These are phyloP conservation scores for Rhizopus stolonifer DNA, from an alignment of 371 early-diverging fungal genomes.

Conservation along the genomic window DNA sequence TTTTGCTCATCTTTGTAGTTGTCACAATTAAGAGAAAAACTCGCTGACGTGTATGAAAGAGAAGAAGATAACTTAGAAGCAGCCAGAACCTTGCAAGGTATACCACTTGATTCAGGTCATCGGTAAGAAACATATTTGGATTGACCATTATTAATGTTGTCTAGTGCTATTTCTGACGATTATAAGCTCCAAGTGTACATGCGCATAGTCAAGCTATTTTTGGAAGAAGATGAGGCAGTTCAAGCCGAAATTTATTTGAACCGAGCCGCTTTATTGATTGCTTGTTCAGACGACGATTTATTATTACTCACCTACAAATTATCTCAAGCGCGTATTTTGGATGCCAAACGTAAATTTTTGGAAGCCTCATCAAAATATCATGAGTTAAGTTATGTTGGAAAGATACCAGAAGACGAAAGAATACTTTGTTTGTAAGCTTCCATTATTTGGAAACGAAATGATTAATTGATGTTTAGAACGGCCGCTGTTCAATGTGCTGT, in stretches of 20 bases:
- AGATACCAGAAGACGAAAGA: constrained; percentile 68
- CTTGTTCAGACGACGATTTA: constrained; percentile 52
- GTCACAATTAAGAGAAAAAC: constrained; percentile 68
- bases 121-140: too few species aligned
- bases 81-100: constrained; percentile 76
- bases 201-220: constrained; percentile 77
- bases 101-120: constrained; percentile 86
- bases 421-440: constrained; percentile 56
- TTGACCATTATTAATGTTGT: background rate
- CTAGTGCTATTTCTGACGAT: constrained; percentile 69
- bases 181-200: constrained; percentile 82
- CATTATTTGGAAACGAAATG: too few species aligned
- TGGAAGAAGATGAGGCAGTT: constrained; percentile 85
- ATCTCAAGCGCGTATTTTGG: constrained; percentile 84
- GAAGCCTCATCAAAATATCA: constrained; percentile 84
- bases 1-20: constrained; percentile 40
- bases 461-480: constrained; percentile 32
- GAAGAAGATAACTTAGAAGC: constrained; percentile 82
- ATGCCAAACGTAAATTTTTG: constrained; percentile 84
- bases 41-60: constrained; percentile 71
- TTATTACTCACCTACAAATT: constrained; percentile 63
- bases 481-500: constrained; percentile 82
- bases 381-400: constrained; percentile 73
- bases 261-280: constrained; percentile 73
- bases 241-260: constrained; percentile 81